Percentiles rank a stretch among this genome's conserved stretches.
Evolutionary conservation across 2,329 filamentous ascomycete species (phyloP).

Genomic region (Cucurbitaria berberidis): DNA sequence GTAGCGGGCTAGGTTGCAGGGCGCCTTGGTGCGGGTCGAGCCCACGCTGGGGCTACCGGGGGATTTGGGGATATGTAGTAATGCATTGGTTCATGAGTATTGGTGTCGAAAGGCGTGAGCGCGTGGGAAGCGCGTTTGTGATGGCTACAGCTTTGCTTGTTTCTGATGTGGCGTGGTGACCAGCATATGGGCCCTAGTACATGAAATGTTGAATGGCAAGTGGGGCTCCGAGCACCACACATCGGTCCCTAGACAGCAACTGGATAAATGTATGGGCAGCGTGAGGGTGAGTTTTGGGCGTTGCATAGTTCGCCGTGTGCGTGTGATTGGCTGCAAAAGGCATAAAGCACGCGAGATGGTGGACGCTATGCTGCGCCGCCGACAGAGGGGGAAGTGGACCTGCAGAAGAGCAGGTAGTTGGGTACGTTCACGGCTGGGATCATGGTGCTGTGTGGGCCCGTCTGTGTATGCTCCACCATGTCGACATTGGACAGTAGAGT

Average conservation of each 20-base stretch:
- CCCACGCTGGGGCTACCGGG: constrained; percentile 8
- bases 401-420: neutral
- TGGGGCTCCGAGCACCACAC: neutral
- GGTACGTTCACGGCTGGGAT: neutral
- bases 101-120: constrained; percentile 6
- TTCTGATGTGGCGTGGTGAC: neutral
- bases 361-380: neutral
- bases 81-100: constrained; percentile 28
- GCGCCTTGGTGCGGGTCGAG: constrained; percentile 22
- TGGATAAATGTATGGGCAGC: neutral
- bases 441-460: neutral
- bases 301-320: neutral
- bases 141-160: constrained; percentile 1
- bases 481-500: neutral
- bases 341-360: neutral
- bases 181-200: constrained; percentile 1
- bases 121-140: constrained; percentile 9
- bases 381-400: neutral
- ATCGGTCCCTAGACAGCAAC: neutral
- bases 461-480: neutral
- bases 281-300: neutral
- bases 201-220: constrained; percentile 5
- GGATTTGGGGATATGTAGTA: constrained; percentile 18
- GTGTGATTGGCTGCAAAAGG: neutral
- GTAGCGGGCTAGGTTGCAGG: constrained; percentile 14